Evolutionary conservation across 2,329 filamentous ascomycete species (phyloP), one percentile per base, ranked within the genome.

Genomic region (Mariannaea elegans): DNA sequence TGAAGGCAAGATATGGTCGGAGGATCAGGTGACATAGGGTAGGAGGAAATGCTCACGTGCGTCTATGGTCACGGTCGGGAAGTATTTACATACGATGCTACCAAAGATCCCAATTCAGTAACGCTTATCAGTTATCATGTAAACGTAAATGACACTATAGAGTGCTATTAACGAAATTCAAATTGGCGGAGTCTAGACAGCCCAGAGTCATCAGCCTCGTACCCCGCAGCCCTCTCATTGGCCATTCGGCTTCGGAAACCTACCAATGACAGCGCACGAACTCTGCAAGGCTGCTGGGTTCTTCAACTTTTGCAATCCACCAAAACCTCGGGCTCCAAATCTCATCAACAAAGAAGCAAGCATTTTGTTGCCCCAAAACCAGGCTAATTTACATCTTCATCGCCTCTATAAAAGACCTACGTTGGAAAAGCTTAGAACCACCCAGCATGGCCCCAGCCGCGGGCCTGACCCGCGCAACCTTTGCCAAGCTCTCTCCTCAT

Each of bases 401-500:
- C 13, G 44, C 14, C n/a, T 13, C 23, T 14, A 13, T 14, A 24
- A 23, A 16, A 9, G 9, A 27, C 9, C 16, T 19, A 9, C 18
- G 6, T 7, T 36, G 16, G 27, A 13, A 34, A 9, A 32, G 10
- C 4, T 6, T 7, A 10, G 19, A 10, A 1, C 8, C 18, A 42
- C 36, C 10, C 48, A 63, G 18, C 27, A 75, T 76, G 76, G 70
- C 77, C 12, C 62, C 75, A 16, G 63, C 70, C 4, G 63, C 70
- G 38, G 81, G 81, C 52, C 76, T 86, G 55, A 78, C 83, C 42
- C 80, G 90, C 71, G 81, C 90, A 67, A 89, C 92, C 70, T 97
- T 97, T 77, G 92, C 93, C 59, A 94, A 94, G 72, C 89, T 97
- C 73, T 93, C 93, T 32, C 94, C 95, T 5, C 90, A 93, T 67